phyloP scores from a whole-genome alignment of 2,329 filamentous ascomycete genomes.

The Knufia fluminis region DNA sequence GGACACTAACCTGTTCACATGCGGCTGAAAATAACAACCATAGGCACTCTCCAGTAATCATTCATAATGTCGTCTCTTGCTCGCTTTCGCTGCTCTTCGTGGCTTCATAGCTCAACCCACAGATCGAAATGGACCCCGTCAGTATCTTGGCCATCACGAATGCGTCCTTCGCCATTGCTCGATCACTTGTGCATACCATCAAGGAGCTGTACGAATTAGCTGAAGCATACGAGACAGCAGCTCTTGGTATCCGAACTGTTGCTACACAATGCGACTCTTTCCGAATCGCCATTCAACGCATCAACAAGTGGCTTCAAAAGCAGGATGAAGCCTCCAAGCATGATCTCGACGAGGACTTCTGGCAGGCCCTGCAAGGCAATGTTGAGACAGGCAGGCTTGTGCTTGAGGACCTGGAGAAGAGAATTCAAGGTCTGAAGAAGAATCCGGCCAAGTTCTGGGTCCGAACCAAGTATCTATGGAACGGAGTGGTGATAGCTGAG shows the following conservation, averaged over 20 bases:
- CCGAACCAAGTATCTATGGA: constrained; percentile 7
- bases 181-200: constrained; percentile 4
- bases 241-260: constrained; percentile 4
- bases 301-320: constrained; percentile 2
- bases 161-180: constrained; percentile 4
- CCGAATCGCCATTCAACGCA: constrained; percentile 5
- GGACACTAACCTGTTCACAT: background rate
- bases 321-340: background rate
- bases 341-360: constrained; percentile 6
- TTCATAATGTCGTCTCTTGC: background rate
- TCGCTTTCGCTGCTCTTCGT: background rate
- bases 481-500: constrained; percentile 2
- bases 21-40: background rate
- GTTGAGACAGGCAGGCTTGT: background rate
- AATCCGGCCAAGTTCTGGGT: constrained; percentile 5
- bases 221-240: constrained; percentile 6
- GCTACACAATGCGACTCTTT: constrained; percentile 6
- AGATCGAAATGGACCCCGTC: constrained; percentile 2
- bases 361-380: background rate
- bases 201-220: constrained; percentile 7
- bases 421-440: constrained; percentile 3
- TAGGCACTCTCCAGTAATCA: background rate
- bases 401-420: constrained; percentile 1
- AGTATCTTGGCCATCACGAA: background rate
- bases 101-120: background rate